These are phyloP conservation scores for Hypoxylon subgilvum DNA, from an alignment of 495 filamentous ascomycete species.

Conservation along the genomic window DNA sequence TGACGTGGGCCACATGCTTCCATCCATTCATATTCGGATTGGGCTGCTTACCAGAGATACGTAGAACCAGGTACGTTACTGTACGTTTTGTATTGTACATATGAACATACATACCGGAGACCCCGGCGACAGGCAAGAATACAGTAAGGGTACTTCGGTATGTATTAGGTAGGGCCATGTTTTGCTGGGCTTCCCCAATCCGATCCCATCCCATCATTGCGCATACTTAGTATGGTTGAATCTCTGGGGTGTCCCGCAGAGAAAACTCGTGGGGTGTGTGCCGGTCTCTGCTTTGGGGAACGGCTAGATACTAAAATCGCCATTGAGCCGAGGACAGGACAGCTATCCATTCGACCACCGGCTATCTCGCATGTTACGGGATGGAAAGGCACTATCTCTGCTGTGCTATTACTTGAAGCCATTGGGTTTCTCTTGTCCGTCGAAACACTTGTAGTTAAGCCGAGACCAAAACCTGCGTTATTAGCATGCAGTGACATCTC, in stretches of 20 bases:
- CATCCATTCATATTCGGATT: conserved; percentile 8
- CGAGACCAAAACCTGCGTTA: conserved; percentile 28
- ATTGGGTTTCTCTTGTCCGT: conserved; percentile 20
- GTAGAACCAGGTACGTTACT: neutral
- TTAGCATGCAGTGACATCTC: conserved; percentile 24
- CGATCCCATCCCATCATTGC: conserved; percentile 14
- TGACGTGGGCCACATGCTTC: conserved; percentile 26
- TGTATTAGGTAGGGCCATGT: neutral
- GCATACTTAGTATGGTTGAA: conserved; percentile 9
- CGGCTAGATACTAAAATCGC: conserved; percentile 17
- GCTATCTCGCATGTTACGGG: conserved; percentile 29
- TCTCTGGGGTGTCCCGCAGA: conserved; percentile 10
- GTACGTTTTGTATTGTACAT: too few relatives aligned
- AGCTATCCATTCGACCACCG: conserved; percentile 16
- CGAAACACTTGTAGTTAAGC: conserved; percentile 16
- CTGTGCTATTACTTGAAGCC: conserved; percentile 14
- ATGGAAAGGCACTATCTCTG: conserved; percentile 34
- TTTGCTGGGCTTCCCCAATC: neutral
- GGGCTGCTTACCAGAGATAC: conserved; percentile 16
- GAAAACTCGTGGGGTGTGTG: conserved; percentile 21
- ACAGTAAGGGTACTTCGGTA: conserved; percentile 15
- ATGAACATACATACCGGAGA: too few relatives aligned
- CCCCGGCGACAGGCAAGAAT: conserved; percentile 8
- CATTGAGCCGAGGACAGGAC: conserved; percentile 26
- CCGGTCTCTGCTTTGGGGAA: conserved; percentile 23